A percentile compares a stretch with the other conserved stretches of the same genome.
phyloP scores from a whole-genome alignment of 108 stramenopile genomes.

The Fistulifera solaris region DNA sequence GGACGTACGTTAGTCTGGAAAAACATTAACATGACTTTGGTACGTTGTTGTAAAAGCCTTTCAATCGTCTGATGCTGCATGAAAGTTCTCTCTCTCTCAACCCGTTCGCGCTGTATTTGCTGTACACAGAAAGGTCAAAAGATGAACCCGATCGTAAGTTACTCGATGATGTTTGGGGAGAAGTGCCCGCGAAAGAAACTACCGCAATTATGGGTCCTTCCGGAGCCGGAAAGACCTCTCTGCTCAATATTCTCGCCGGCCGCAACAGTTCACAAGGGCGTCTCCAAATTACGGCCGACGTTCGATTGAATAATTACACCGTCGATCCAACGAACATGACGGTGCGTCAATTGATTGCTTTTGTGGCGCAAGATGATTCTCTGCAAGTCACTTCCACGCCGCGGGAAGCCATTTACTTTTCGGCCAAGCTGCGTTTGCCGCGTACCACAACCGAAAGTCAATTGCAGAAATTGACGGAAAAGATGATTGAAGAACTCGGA shows the following conservation, averaged over 20 bases:
- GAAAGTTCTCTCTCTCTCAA: no score
- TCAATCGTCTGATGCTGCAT: no score
- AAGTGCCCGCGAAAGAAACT: constrained; percentile 38
- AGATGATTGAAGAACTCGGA: constrained; percentile 65
- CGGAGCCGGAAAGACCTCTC: constrained; percentile 52
- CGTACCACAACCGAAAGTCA: constrained; percentile 32
- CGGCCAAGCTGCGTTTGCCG: constrained; percentile 63
- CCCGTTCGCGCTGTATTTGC: no score
- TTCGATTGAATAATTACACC: constrained; percentile 39
- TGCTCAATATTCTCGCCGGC: constrained; percentile 66
- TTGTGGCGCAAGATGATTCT: constrained; percentile 70
- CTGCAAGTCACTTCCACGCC: constrained; percentile 69
- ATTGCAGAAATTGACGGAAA: constrained; percentile 39
- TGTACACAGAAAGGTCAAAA: neutral
- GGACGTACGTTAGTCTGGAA: constrained; percentile 57
- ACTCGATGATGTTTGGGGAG: constrained; percentile 41
- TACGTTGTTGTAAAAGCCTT: constrained; percentile 14
- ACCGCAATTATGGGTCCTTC: constrained; percentile 16
- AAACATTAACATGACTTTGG: constrained; percentile 62
- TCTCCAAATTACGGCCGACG: constrained; percentile 26
- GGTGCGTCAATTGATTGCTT: constrained; percentile 59
- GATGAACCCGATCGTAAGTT: constrained; percentile 12
- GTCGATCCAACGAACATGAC: constrained; percentile 46
- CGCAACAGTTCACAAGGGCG: constrained; percentile 18
- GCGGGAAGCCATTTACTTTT: constrained; percentile 66